Conservation (phyloP, 805 yeast genomes). For the Zygosaccharomyces gambellarensis region DNA sequence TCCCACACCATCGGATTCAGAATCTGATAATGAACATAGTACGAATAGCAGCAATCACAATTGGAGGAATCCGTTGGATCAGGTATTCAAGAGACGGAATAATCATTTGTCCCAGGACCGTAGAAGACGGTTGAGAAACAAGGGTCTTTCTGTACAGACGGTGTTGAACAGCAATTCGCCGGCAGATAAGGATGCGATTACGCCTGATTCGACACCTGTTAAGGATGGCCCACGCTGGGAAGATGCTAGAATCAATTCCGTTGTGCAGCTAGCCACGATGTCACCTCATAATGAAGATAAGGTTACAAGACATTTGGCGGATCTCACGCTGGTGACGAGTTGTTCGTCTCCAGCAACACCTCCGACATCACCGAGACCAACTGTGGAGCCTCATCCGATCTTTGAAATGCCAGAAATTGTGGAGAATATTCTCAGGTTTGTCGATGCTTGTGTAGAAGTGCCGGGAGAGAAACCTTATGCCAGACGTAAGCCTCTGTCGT, state of each 20-base stretch:
- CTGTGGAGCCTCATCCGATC: conserved; percentile 37
- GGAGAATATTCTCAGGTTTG: conserved; percentile 51
- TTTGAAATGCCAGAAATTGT: conserved; percentile 77
- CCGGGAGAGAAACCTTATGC: conserved; percentile 59
- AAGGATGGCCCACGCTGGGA: conserved; percentile 3
- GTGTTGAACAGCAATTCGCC: background rate
- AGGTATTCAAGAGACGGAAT: conserved; percentile 7
- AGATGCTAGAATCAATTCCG: conserved; percentile 9
- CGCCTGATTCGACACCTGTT: conserved; percentile 12
- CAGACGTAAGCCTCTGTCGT: conserved; percentile 65
- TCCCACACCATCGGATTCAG: conserved; percentile 7
- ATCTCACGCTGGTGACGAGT: conserved; percentile 2
- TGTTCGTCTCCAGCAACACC: conserved; percentile 3
- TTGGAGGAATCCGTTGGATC: conserved; percentile 6
- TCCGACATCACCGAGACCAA: background rate
- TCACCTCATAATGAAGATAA: conserved; percentile 6
- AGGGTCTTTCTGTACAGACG: background rate
- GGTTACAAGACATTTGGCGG: conserved; percentile 11
- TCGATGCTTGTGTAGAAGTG: conserved; percentile 51
- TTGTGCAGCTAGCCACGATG: conserved; percentile 8
- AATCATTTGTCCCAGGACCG: conserved; percentile 1
- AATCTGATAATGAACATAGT: conserved; percentile 6
- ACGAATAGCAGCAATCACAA: background rate
- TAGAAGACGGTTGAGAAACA: conserved; percentile 4
- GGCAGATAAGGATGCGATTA: background rate